These are phyloP conservation scores for Suhomyces vadensis DNA, from an alignment of 805 yeast genomes.

Conservation along the genomic window DNA sequence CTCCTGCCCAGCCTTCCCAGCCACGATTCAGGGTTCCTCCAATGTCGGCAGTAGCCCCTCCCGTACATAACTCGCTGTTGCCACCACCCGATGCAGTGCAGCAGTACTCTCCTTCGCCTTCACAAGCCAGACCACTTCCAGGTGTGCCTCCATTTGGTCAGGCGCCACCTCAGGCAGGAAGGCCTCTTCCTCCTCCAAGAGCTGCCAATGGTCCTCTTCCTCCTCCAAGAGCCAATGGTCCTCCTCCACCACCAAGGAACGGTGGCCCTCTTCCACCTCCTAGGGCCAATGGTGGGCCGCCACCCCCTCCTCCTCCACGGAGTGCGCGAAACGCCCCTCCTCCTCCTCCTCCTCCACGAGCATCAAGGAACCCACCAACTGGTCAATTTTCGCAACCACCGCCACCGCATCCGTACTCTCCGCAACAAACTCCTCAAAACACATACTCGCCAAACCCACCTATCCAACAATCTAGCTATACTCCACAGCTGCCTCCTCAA, in stretches of 20 bases:
- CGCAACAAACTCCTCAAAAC: slow-evolving; percentile 13
- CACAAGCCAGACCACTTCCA: slow-evolving; percentile 4
- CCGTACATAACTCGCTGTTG: slow-evolving; percentile 21
- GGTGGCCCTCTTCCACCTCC: slow-evolving; percentile 12
- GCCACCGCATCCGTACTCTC: no score
- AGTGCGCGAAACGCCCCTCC: slow-evolving; percentile 22
- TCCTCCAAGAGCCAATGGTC: slow-evolving; percentile 19
- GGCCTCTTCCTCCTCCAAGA: slow-evolving; percentile 3
- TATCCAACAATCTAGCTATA: slow-evolving; percentile 11
- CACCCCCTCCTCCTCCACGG: slow-evolving; percentile 16
- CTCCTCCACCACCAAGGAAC: slow-evolving; percentile 23
- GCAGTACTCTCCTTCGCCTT: no score
- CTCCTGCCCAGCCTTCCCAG: slow-evolving; percentile 14
- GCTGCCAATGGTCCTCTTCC: slow-evolving; percentile 14
- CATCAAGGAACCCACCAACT: slow-evolving; percentile 14
- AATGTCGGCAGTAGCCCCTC: slow-evolving; percentile 30
- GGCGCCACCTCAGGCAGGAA: slow-evolving; percentile 2
- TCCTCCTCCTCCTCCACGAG: slow-evolving; percentile 26
- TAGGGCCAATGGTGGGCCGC: slow-evolving; percentile 5
- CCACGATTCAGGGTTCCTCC: slow-evolving; percentile 41
- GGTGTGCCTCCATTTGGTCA: slow-evolving; percentile 15
- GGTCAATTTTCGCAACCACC: slow-evolving; percentile 15
- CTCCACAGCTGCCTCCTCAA: slow-evolving; percentile 20
- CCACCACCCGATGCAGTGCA: no score
- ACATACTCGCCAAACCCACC: slow-evolving; percentile 17